phyloP scores from a whole-genome alignment of 768 basidiomycete species.

The Psilocybe sp. region DNA sequence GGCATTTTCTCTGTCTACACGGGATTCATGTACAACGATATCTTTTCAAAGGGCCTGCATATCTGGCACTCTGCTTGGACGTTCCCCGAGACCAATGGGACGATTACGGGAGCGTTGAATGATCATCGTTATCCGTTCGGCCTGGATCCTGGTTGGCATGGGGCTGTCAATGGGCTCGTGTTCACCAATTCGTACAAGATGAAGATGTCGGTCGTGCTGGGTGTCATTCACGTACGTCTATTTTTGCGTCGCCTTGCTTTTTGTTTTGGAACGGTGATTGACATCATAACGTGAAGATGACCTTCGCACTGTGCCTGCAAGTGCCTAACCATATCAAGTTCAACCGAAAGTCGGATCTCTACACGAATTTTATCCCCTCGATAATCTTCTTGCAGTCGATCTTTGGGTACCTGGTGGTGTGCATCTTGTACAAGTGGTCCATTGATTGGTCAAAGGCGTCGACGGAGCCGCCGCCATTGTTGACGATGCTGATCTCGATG shows the following conservation, averaged over 20 bases:
- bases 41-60: constrained; percentile 91
- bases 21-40: constrained; percentile 97
- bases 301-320: constrained; percentile 95
- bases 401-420: constrained; percentile 92
- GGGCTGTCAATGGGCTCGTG: constrained; percentile 83
- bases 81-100: constrained; percentile 53
- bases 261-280: constrained; percentile 4
- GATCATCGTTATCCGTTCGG: constrained; percentile 89
- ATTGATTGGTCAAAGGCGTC: constrained; percentile 81
- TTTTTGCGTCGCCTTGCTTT: neutral
- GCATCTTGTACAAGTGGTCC: constrained; percentile 97
- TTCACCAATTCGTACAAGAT: constrained; percentile 99
- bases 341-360: constrained; percentile 83
- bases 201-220: constrained; percentile 98
- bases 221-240: constrained; percentile 86
- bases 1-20: constrained; percentile 96
- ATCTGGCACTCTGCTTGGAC: constrained; percentile 89
- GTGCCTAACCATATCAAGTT: constrained; percentile 94
- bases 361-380: constrained; percentile 94
- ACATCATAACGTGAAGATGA: constrained; percentile 66
- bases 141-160: constrained; percentile 94
- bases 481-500: constrained; percentile 97
- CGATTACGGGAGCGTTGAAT: constrained; percentile 47
- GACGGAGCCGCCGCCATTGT: constrained; percentile 78
- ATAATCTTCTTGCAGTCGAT: constrained; percentile 97